Percentiles rank a stretch among this genome's conserved stretches.
These are phyloP conservation scores for Penstemon eatonii DNA, from an alignment of 257 asterid species.

Conservation along the genomic window DNA sequence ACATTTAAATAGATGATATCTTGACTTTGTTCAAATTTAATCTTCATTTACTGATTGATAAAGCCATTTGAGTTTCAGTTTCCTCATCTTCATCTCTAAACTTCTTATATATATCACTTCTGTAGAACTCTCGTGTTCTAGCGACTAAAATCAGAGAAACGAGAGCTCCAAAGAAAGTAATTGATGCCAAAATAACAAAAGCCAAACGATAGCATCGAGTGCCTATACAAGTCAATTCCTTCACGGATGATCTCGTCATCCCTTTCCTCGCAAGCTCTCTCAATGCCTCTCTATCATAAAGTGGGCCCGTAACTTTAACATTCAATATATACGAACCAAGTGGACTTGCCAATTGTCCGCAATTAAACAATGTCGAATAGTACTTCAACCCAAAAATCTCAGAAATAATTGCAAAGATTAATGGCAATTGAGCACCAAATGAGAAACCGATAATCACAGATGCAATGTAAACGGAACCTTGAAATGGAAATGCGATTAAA, in stretches of 20 bases:
- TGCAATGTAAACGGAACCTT: slow-evolving; percentile 62
- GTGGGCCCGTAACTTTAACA: slow-evolving; percentile 60
- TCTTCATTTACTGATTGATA: slow-evolving; percentile 30
- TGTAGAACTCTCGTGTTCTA: slow-evolving; percentile 60
- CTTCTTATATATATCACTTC: slow-evolving; percentile 69
- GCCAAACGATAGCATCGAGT: slow-evolving; percentile 50
- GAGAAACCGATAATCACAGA: slow-evolving; percentile 76
- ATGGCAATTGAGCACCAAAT: slow-evolving; percentile 71
- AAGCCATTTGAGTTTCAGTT: slow-evolving; percentile 30
- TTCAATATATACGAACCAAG: slow-evolving; percentile 69
- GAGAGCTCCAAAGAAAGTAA: slow-evolving; percentile 60
- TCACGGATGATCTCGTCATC: slow-evolving; percentile 47
- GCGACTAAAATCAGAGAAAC: slow-evolving; percentile 56
- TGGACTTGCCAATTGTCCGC: slow-evolving; percentile 81
- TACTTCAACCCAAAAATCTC: slow-evolving; percentile 73
- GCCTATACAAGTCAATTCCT: slow-evolving; percentile 65
- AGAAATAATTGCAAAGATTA: slow-evolving; percentile 59
- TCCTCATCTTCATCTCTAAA: slow-evolving; percentile 50
- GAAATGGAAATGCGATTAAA: slow-evolving; percentile 65
- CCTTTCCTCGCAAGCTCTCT: slow-evolving; percentile 54
- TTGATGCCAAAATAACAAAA: slow-evolving; percentile 48
- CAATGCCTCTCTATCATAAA: slow-evolving; percentile 67
- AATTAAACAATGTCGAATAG: slow-evolving; percentile 70
- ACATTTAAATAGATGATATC: no score
- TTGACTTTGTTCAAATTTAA: background rate